Evolutionary conservation across 768 basidiomycete species (phyloP).

Genomic region (Tremella mesenterica): DNA sequence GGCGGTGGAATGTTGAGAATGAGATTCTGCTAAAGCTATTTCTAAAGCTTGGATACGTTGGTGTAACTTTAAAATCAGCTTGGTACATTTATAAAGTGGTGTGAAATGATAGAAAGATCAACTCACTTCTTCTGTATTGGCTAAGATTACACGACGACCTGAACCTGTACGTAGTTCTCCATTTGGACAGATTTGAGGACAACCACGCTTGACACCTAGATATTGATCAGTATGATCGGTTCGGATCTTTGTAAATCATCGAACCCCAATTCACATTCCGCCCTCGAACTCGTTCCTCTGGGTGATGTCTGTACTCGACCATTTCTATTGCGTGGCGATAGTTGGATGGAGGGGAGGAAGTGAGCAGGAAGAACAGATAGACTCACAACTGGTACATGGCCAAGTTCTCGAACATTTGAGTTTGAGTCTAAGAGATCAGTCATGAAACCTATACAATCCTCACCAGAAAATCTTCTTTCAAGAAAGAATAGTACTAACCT

Average conservation of each 20-base stretch:
- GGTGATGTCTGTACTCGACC: not conserved
- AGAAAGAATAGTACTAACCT: constrained; percentile 18
- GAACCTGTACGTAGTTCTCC: constrained; percentile 39
- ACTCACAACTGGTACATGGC: constrained; percentile 41
- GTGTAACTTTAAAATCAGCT: constrained; percentile 25
- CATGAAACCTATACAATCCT: not conserved
- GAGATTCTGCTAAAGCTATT: constrained; percentile 36
- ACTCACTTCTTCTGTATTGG: constrained; percentile 37
- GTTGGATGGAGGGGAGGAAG: no score
- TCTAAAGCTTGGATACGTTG: constrained; percentile 38
- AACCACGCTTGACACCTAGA: constrained; percentile 36
- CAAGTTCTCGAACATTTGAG: constrained; percentile 41
- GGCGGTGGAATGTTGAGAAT: constrained; percentile 14
- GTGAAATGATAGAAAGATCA: not conserved
- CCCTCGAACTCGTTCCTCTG: constrained; percentile 1
- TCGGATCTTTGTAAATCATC: no score
- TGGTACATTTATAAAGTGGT: no score
- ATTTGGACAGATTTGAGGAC: constrained; percentile 41
- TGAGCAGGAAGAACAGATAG: not conserved
- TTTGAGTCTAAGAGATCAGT: constrained; percentile 26
- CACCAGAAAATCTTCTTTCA: not conserved
- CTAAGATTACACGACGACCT: constrained; percentile 35
- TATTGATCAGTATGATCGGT: not conserved
- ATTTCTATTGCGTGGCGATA: no score
- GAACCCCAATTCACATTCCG: no score